phyloP scores from a whole-genome alignment of 495 filamentous ascomycete genomes.

The Hypoxylon subgilvum region DNA sequence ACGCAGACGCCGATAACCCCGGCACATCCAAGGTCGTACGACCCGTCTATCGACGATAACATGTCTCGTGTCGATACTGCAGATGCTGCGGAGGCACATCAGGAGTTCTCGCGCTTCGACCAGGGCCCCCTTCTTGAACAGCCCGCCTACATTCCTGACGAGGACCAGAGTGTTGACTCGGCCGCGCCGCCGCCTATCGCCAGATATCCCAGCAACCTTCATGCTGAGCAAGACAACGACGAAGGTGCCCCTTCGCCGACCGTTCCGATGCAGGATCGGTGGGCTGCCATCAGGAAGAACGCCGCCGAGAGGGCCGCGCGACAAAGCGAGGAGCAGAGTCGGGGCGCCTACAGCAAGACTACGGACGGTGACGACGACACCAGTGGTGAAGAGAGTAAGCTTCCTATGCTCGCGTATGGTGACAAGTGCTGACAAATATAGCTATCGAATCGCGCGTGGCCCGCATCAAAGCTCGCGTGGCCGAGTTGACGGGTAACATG shows the following conservation, averaged over 20 bases:
- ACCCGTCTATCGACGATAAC: slow-evolving; percentile 60
- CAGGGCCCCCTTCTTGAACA: slow-evolving; percentile 88
- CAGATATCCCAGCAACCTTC: slow-evolving; percentile 27
- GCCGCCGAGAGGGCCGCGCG: slow-evolving; percentile 78
- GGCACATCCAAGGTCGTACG: slow-evolving; percentile 42
- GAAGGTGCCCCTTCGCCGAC: slow-evolving; percentile 40
- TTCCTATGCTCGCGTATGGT: not conserved
- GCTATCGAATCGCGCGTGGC: slow-evolving; percentile 95
- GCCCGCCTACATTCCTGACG: slow-evolving; percentile 80
- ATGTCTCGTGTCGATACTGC: slow-evolving; percentile 67
- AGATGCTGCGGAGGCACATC: slow-evolving; percentile 69
- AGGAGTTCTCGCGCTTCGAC: slow-evolving; percentile 82
- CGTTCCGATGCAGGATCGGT: slow-evolving; percentile 68
- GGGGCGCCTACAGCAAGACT: slow-evolving; percentile 57
- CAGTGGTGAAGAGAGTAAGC: slow-evolving; percentile 95
- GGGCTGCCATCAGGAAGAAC: slow-evolving; percentile 95
- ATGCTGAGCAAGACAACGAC: slow-evolving; percentile 25
- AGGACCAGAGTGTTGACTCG: slow-evolving; percentile 58
- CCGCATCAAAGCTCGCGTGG: slow-evolving; percentile 95
- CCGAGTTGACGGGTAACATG: slow-evolving; percentile 87
- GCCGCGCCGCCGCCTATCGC: slow-evolving; percentile 55
- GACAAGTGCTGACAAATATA: slow-evolving; percentile 50
- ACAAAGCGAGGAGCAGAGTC: slow-evolving; percentile 66
- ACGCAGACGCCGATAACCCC: slow-evolving; percentile 37
- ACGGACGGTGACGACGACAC: slow-evolving; percentile 78